Conservation (phyloP, 306 rosid genomes). For the Trichosanthes cucumerina region DNA sequence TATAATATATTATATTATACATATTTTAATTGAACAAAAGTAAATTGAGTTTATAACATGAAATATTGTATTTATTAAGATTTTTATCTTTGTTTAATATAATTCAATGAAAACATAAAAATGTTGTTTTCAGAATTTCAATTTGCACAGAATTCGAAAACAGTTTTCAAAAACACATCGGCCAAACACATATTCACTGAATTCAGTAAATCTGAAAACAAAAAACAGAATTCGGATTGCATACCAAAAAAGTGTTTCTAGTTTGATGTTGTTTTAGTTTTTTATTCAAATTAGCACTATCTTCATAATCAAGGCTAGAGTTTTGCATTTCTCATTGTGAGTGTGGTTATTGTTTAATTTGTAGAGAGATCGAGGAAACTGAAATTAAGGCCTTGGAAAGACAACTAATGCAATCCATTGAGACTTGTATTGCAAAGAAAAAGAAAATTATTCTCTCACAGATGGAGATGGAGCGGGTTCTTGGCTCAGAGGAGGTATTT, state of each 20-base stretch:
- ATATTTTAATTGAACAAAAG: too few relatives aligned
- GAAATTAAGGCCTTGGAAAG: slow-evolving; percentile 75
- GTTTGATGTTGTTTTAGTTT: not conserved
- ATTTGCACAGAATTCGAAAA: too few relatives aligned
- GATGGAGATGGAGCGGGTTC: slow-evolving; percentile 63
- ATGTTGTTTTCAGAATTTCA: too few relatives aligned
- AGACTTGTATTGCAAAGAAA: slow-evolving; percentile 61
- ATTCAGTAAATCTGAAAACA: too few relatives aligned
- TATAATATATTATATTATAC: too few relatives aligned
- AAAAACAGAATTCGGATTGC: too few relatives aligned
- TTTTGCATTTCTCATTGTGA: not conserved
- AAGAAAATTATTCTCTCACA: slow-evolving; percentile 67
- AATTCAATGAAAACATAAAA: too few relatives aligned
- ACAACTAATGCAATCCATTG: slow-evolving; percentile 77
- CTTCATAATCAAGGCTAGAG: not conserved
- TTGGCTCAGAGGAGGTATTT: slow-evolving; percentile 64
- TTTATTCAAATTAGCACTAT: not conserved
- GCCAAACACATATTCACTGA: too few relatives aligned
- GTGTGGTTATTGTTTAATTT: not conserved
- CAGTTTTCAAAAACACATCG: too few relatives aligned
- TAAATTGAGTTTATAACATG: too few relatives aligned
- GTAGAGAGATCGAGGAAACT: slow-evolving; percentile 70
- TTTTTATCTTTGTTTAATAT: too few relatives aligned
- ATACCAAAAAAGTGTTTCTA: not conserved
- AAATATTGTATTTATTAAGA: too few relatives aligned